Conservation (phyloP, 805 yeast species). For the Nakazawaea sp. region DNA sequence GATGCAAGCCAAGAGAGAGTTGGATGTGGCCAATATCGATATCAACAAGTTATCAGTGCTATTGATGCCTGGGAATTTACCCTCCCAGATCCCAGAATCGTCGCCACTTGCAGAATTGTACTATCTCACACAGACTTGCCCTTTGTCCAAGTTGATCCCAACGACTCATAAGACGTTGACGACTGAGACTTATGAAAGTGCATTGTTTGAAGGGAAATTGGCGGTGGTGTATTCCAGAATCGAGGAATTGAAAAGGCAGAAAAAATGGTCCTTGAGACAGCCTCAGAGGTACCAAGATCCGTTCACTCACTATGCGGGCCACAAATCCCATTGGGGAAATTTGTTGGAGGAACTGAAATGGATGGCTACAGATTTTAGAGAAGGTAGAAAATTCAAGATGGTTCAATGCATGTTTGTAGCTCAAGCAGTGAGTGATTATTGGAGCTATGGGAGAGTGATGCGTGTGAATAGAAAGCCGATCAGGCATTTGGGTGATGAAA, state of each 20-base stretch:
- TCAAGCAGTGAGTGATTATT: slow-evolving; percentile 67
- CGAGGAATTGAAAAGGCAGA: slow-evolving; percentile 82
- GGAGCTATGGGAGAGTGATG: slow-evolving; percentile 66
- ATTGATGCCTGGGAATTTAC: slow-evolving; percentile 42
- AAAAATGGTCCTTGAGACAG: slow-evolving; percentile 88
- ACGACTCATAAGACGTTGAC: slow-evolving; percentile 81
- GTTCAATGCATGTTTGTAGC: slow-evolving; percentile 68
- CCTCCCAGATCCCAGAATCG: slow-evolving; percentile 48
- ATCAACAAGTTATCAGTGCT: slow-evolving; percentile 36
- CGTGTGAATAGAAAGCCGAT: slow-evolving; percentile 53
- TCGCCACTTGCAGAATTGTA: slow-evolving; percentile 79
- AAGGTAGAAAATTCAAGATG: slow-evolving; percentile 59
- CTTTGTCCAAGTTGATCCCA: slow-evolving; percentile 72
- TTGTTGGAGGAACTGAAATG: slow-evolving; percentile 74
- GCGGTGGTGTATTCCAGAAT: slow-evolving; percentile 86
- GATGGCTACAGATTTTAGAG: slow-evolving; percentile 75
- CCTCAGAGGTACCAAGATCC: slow-evolving; percentile 73
- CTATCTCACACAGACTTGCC: slow-evolving; percentile 83
- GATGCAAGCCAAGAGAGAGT: slow-evolving; percentile 22
- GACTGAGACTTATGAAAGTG: slow-evolving; percentile 79
- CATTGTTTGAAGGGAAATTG: slow-evolving; percentile 83
- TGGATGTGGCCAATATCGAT: slow-evolving; percentile 30
- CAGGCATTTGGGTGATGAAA: slow-evolving; percentile 13
- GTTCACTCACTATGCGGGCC: slow-evolving; percentile 24
- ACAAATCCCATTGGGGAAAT: slow-evolving; percentile 64